These are phyloP conservation scores for Botryotinia narcissicola DNA, from an alignment of 2,329 filamentous ascomycete genomes.

Conservation along the genomic window DNA sequence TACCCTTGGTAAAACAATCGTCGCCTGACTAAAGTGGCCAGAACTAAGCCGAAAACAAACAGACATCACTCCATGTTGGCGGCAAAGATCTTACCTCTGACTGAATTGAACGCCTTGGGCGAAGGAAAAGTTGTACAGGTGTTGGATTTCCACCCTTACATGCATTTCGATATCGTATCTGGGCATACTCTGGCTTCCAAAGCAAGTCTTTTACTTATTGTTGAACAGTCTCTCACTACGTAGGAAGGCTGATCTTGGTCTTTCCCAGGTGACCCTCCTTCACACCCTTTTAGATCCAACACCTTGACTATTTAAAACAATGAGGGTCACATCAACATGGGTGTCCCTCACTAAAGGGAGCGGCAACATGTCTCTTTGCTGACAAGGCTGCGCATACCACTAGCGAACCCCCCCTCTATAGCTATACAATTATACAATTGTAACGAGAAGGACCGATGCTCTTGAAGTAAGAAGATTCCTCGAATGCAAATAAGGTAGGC, in stretches of 20 bases:
- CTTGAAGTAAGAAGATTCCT: background rate
- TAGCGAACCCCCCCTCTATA: background rate
- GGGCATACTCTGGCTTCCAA: background rate
- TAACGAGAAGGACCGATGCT: background rate
- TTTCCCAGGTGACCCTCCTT: background rate
- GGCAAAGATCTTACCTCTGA: background rate
- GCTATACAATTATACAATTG: background rate
- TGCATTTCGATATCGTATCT: background rate
- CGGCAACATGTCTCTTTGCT: background rate
- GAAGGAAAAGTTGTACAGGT: background rate
- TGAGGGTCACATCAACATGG: background rate
- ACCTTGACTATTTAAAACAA: background rate
- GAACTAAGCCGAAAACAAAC: background rate
- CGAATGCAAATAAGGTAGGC: background rate
- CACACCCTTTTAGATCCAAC: background rate
- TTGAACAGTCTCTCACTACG: background rate
- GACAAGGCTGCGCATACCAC: conserved; percentile 2
- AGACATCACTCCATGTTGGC: background rate
- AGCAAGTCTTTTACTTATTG: background rate
- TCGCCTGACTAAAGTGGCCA: background rate
- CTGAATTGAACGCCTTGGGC: background rate
- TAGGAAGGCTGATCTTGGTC: background rate
- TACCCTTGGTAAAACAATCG: background rate
- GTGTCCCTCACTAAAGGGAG: background rate
- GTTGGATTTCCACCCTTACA: background rate